Conservation (phyloP, 805 yeast species). For the Spathaspora gorwiae region DNA sequence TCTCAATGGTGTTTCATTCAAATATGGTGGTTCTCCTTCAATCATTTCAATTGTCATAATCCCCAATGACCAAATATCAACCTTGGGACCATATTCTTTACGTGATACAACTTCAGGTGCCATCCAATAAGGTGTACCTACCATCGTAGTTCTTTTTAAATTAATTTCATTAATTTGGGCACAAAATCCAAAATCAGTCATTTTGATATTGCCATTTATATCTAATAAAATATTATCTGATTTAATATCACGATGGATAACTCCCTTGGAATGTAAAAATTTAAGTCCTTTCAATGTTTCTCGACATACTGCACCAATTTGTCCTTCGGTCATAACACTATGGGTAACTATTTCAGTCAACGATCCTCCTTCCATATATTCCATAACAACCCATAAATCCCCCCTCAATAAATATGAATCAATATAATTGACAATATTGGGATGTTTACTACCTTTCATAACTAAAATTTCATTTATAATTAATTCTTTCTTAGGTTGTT, state of each 20-base stretch:
- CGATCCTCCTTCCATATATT: constrained; percentile 98
- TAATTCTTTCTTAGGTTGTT: constrained; percentile 92
- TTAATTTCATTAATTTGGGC: constrained; percentile 65
- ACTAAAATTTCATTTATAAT: constrained; percentile 93
- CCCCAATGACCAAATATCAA: constrained; percentile 97
- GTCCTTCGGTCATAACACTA: constrained; percentile 84
- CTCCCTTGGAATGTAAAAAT: constrained; percentile 87
- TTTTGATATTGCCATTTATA: constrained; percentile 80
- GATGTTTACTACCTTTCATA: constrained; percentile 88
- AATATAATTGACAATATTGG: constrained; percentile 89
- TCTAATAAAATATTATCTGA: constrained; percentile 87
- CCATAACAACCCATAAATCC: constrained; percentile 97
- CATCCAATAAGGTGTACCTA: constrained; percentile 99
- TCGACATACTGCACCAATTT: constrained; percentile 90
- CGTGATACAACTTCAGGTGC: constrained; percentile 97
- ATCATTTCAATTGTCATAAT: constrained; percentile 98
- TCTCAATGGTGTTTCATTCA: constrained; percentile 91
- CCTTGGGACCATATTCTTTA: constrained; percentile 94
- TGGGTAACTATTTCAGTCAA: constrained; percentile 93
- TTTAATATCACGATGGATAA: constrained; percentile 93
- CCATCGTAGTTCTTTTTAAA: constrained; percentile 93
- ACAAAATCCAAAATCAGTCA: constrained; percentile 95
- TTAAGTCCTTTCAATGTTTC: constrained; percentile 84
- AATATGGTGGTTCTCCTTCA: constrained; percentile 97
- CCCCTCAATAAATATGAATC: constrained; percentile 76